phyloP scores from a whole-genome alignment of 805 yeast genomes.

The Candida ortonii region DNA sequence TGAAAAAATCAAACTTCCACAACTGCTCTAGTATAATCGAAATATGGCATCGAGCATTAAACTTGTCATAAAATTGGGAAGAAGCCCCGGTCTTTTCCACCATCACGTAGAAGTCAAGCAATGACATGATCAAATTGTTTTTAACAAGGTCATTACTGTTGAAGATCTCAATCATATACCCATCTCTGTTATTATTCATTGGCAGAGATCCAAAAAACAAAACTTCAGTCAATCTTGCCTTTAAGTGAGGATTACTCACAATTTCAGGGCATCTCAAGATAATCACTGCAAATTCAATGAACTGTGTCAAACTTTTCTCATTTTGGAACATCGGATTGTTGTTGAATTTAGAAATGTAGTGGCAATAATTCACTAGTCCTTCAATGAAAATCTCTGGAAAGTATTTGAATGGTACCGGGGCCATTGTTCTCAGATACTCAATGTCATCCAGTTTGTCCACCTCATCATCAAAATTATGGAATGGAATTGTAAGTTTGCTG shows the following conservation, averaged over 20 bases:
- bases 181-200: conserved; percentile 54
- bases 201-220: conserved; percentile 73
- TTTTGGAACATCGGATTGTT: conserved; percentile 56
- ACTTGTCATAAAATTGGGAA: conserved; percentile 93
- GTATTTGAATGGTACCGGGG: conserved; percentile 76
- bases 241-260: conserved; percentile 90
- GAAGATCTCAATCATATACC: conserved; percentile 68
- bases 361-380: conserved; percentile 71
- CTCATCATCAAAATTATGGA: conserved; percentile 56
- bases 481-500: conserved; percentile 48
- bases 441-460: conserved; percentile 71
- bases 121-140: conserved; percentile 70
- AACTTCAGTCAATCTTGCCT: conserved; percentile 77
- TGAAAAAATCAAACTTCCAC: conserved; percentile 73
- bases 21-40: conserved; percentile 78
- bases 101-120: conserved; percentile 87
- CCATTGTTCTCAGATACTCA: conserved; percentile 60
- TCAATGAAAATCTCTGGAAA: conserved; percentile 86
- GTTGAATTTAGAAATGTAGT: conserved; percentile 54
- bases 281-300: conserved; percentile 70
- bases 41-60: conserved; percentile 84
- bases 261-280: conserved; percentile 81
- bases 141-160: conserved; percentile 59
- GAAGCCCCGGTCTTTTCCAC: conserved; percentile 96
- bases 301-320: conserved; percentile 48